phyloP scores from a whole-genome alignment of 1,284 basidiomycete genomes.

The Ceratobasidium sp. region DNA sequence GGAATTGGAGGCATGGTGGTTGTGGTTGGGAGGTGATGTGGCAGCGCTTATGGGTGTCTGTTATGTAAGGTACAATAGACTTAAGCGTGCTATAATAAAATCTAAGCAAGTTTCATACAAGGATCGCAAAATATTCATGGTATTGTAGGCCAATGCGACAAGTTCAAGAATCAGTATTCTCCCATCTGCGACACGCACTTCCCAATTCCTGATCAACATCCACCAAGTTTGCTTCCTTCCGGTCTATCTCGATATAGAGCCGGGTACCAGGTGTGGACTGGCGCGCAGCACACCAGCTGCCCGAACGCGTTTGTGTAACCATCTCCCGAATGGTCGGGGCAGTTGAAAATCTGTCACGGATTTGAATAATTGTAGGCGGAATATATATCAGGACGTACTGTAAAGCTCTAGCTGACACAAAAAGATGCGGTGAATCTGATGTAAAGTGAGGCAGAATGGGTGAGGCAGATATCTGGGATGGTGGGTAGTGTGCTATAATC shows the following conservation, averaged over 20 bases:
- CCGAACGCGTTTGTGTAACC: conserved; percentile 35
- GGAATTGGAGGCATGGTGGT: conserved; percentile 40
- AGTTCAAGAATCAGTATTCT: conserved; percentile 12
- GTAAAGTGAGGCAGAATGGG: conserved; percentile 33
- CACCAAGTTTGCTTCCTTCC: conserved; percentile 49
- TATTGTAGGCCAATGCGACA: neutral
- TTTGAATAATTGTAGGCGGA: neutral
- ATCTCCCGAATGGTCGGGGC: conserved; percentile 37
- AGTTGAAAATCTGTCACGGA: conserved; percentile 32
- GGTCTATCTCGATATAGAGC: conserved; percentile 46
- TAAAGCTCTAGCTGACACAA: conserved; percentile 32
- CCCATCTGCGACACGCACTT: conserved; percentile 42
- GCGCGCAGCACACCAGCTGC: conserved; percentile 41
- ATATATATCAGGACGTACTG: conserved; percentile 2
- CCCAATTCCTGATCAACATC: conserved; percentile 50
- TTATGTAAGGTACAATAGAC: conserved; percentile 16
- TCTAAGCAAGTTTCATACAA: too few species aligned
- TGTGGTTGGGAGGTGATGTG: conserved; percentile 30
- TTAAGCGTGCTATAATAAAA: too few species aligned
- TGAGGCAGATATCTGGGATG: conserved; percentile 32
- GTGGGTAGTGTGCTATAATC: conserved; percentile 36
- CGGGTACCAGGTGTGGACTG: conserved; percentile 36
- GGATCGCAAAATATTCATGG: neutral
- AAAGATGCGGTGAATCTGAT: conserved; percentile 35
- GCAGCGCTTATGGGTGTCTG: neutral